These are phyloP conservation scores for Solanum pimpinellifolium DNA, from an alignment of 257 asterid genomes.

Conservation along the genomic window DNA sequence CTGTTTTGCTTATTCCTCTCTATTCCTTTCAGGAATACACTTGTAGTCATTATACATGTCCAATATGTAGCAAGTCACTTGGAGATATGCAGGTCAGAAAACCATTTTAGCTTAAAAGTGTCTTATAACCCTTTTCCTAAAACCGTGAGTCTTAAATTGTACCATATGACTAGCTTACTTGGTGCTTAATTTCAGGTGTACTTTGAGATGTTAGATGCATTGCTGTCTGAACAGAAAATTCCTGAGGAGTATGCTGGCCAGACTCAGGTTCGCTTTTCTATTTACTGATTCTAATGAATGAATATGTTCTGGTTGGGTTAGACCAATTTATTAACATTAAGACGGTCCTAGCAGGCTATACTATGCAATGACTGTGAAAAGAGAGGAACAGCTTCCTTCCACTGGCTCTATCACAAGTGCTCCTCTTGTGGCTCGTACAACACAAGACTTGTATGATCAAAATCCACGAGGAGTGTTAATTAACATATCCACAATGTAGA, in stretches of 20 bases:
- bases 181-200: slow-evolving; percentile 44
- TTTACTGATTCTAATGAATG: neutral
- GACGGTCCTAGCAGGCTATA: slow-evolving; percentile 34
- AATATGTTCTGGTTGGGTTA: neutral
- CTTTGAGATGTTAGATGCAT: slow-evolving; percentile 75
- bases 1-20: slow-evolving; percentile 2
- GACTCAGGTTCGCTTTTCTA: slow-evolving; percentile 43
- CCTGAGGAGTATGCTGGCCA: slow-evolving; percentile 79
- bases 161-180: neutral
- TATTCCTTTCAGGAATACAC: slow-evolving; percentile 54
- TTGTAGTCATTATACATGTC: slow-evolving; percentile 72
- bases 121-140: neutral
- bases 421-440: slow-evolving; percentile 69
- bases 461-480: slow-evolving; percentile 1
- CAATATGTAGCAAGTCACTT: slow-evolving; percentile 92
- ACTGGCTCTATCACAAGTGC: slow-evolving; percentile 86
- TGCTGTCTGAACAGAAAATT: slow-evolving; percentile 68
- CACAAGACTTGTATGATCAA: slow-evolving; percentile 54
- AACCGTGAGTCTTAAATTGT: neutral
- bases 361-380: slow-evolving; percentile 84
- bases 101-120: neutral
- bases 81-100: slow-evolving; percentile 81
- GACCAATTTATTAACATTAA: neutral
- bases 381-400: slow-evolving; percentile 64
- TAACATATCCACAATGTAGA: neutral